Conservation (phyloP, 192 early-diverging fungal genomes). For the Kappamyces sp. region DNA sequence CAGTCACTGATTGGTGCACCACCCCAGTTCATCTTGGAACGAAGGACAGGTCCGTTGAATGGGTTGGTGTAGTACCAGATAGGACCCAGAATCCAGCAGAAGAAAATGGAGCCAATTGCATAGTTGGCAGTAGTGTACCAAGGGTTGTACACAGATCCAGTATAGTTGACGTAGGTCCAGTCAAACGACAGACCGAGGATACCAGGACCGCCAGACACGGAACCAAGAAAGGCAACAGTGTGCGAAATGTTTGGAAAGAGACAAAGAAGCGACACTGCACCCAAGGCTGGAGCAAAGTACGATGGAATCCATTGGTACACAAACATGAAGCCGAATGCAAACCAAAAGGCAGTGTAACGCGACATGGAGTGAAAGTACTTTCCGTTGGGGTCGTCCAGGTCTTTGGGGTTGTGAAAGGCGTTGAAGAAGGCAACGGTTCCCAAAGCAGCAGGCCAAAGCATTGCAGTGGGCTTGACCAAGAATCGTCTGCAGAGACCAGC, state of each 20-base stretch:
- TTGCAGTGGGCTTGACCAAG: conserved; percentile 69
- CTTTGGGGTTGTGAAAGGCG: conserved; percentile 57
- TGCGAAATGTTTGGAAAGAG: conserved; percentile 39
- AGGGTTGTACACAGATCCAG: conserved; percentile 60
- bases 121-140: conserved; percentile 62
- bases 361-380: conserved; percentile 17
- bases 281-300: conserved; percentile 46
- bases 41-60: conserved; percentile 25
- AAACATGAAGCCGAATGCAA: conserved; percentile 46
- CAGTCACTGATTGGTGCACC: background rate
- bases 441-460: conserved; percentile 76
- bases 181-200: conserved; percentile 55
- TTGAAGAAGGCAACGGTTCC: conserved; percentile 70
- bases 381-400: conserved; percentile 4
- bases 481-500: conserved; percentile 63
- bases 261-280: conserved; percentile 36
- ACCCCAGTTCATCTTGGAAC: background rate
- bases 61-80: conserved; percentile 21
- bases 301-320: conserved; percentile 58
- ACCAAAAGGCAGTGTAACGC: conserved; percentile 56
- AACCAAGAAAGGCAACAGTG: conserved; percentile 5
- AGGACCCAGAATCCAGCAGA: conserved; percentile 48
- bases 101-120: conserved; percentile 25
- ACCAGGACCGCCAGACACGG: conserved; percentile 43
- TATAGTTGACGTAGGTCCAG: conserved; percentile 31